A percentile compares a stretch with the other conserved stretches of the same genome.
Conservation (phyloP, 805 yeast species). For the Dipodascus albidus region DNA sequence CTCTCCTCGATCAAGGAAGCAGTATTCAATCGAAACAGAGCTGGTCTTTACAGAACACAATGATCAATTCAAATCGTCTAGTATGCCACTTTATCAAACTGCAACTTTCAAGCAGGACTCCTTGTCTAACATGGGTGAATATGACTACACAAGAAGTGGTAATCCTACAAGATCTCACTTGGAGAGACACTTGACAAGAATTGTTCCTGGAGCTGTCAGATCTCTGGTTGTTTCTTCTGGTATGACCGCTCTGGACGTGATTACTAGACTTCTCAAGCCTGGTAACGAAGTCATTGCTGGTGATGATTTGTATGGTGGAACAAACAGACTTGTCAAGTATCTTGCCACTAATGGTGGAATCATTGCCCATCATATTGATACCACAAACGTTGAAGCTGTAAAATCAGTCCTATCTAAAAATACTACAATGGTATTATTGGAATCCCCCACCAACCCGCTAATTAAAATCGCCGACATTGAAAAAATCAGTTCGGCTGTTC, state of each 20-base stretch:
- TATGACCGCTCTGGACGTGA: slow-evolving; percentile 86
- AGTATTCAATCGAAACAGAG: slow-evolving; percentile 55
- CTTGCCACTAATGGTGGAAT: slow-evolving; percentile 52
- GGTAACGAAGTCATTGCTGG: slow-evolving; percentile 93
- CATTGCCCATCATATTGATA: slow-evolving; percentile 66
- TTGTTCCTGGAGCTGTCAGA: slow-evolving; percentile 59
- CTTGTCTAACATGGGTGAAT: slow-evolving; percentile 64
- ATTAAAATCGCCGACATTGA: slow-evolving; percentile 78
- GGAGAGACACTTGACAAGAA: slow-evolving; percentile 64
- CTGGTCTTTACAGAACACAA: slow-evolving; percentile 47
- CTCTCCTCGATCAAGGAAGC: slow-evolving; percentile 20
- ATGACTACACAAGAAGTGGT: slow-evolving; percentile 84
- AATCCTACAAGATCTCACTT: slow-evolving; percentile 82
- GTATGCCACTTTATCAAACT: slow-evolving; percentile 81
- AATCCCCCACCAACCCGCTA: slow-evolving; percentile 89
- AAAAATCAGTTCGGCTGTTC: slow-evolving; percentile 54
- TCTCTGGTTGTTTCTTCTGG: slow-evolving; percentile 82
- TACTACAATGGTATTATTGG: slow-evolving; percentile 74
- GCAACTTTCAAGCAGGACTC: slow-evolving; percentile 88
- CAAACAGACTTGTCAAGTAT: slow-evolving; percentile 73
- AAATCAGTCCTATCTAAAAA: slow-evolving; percentile 40
- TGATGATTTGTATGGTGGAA: slow-evolving; percentile 90
- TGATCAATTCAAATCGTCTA: slow-evolving; percentile 70
- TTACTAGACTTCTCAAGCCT: slow-evolving; percentile 58
- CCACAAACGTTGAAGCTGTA: slow-evolving; percentile 58